Evolutionary conservation across 202 grass and related monocot genomes (phyloP).

Genomic region (Digitaria exilis): DNA sequence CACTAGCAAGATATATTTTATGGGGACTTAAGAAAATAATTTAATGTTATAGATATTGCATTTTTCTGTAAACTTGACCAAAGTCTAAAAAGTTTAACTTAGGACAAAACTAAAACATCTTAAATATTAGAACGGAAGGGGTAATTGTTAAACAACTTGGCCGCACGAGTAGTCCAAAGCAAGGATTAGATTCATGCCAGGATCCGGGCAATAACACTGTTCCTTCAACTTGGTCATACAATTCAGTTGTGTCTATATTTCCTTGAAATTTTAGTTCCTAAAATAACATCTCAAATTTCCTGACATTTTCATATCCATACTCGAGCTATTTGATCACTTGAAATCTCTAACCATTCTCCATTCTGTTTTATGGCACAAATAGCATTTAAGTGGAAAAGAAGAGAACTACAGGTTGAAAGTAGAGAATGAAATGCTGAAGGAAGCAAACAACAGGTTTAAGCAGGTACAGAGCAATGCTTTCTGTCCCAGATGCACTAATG

Average conservation of each 20-base stretch:
- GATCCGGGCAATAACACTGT: background rate
- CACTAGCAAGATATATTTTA: background rate
- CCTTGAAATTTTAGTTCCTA: background rate
- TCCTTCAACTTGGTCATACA: background rate
- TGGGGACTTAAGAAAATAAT: no score
- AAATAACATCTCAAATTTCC: background rate
- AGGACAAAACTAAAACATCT: no score
- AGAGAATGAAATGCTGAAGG: conserved; percentile 55
- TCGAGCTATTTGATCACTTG: conserved; percentile 5
- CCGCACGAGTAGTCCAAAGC: no score
- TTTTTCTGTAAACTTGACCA: no score
- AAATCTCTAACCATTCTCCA: conserved; percentile 9
- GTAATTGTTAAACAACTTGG: no score
- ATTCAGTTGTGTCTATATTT: no score
- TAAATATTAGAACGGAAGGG: no score
- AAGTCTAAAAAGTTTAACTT: no score
- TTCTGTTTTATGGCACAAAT: conserved; percentile 22
- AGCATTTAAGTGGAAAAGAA: conserved; percentile 52
- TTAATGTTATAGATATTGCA: no score
- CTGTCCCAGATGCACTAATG: conserved; percentile 42
- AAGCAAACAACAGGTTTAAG: conserved; percentile 50
- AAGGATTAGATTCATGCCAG: background rate
- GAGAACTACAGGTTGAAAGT: conserved; percentile 59
- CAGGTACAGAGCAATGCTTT: background rate
- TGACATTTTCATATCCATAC: background rate